Evolutionary conservation across 371 early-diverging fungal genomes (phyloP), one percentile per base, ranked within the genome.

Genomic region (Mortierella sp.): DNA sequence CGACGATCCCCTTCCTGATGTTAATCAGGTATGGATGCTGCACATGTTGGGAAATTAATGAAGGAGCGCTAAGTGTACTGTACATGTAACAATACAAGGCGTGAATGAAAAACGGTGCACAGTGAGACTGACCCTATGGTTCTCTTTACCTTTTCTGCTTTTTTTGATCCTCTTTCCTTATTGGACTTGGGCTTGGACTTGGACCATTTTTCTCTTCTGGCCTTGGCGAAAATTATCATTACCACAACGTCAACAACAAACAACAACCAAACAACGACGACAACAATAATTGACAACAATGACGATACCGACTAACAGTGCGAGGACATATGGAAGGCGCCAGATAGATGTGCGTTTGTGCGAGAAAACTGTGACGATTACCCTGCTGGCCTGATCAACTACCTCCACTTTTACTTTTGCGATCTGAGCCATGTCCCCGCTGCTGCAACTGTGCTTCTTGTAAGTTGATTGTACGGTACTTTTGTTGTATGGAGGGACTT

Each of bases 381-480:
- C n/a, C 88, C 90, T 13, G 91, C 93, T 34, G 93, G 94, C 1
- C 70, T 93, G 54, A 82, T 94, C 65, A 90, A 94, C 77, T 94
- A 93, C 82, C 88, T 94, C 44, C 91, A 90, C 28, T 87, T 90
- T 63, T 93, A 93, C 81, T 94, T 91, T 78, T 94, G 94, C 77
- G 89, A 91, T 31, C 78, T 92, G 42, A 47, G 89, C 72, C 87
- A 88, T 79, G 72, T 80, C 48, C 90, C 89, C 55, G 87, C 88
- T 6, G 63, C 89, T 7, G 86, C 90, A 6, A 83, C 92, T 45
- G 24, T 89, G 11, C 31, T 89, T 34, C 77, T 93, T 89, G 92
- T 92, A 90, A 80, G 38, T 26, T 1, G 38, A 16, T 28, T 48
- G 28, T 52, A 31, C n/a, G 7, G 2, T n/a, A 0, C 57, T 50